phyloP scores from a whole-genome alignment of 2,329 filamentous ascomycete species.

The Fusarium tanahbumbuense region DNA sequence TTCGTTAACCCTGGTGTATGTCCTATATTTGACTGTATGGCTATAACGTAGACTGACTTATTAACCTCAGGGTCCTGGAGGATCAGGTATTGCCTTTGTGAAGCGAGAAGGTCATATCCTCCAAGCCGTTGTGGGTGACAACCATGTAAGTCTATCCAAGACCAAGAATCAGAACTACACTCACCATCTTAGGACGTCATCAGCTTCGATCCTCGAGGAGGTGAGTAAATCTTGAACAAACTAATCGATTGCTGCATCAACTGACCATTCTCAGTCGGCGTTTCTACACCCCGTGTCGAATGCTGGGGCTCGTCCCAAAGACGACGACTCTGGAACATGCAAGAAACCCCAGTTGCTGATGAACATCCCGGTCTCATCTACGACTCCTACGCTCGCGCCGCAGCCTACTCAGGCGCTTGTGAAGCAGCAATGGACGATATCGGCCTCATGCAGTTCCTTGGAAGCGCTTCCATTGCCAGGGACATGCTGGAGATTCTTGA shows the following conservation, averaged over 20 bases:
- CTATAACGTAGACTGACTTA: too few relatives aligned
- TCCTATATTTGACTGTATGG: too few relatives aligned
- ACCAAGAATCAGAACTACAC: too few relatives aligned
- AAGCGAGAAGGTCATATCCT: constrained; percentile 48
- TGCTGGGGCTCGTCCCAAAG: constrained; percentile 61
- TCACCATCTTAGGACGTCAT: constrained; percentile 56
- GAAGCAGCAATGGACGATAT: constrained; percentile 53
- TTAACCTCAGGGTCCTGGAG: constrained; percentile 57
- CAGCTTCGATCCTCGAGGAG: constrained; percentile 63
- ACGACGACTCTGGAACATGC: constrained; percentile 57
- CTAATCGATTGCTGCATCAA: neutral
- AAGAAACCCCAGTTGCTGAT: constrained; percentile 59
- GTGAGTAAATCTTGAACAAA: constrained; percentile 29
- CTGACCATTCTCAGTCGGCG: constrained; percentile 52
- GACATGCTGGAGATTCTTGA: constrained; percentile 62
- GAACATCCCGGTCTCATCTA: constrained; percentile 59
- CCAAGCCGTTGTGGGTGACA: constrained; percentile 60
- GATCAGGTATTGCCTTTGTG: constrained; percentile 56
- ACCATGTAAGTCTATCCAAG: constrained; percentile 53
- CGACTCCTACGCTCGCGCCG: constrained; percentile 58
- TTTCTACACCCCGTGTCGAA: constrained; percentile 62
- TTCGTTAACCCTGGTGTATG: constrained; percentile 52
- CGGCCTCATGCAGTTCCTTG: constrained; percentile 55
- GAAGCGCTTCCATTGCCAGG: constrained; percentile 58
- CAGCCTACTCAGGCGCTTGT: constrained; percentile 58